These are phyloP conservation scores for Moesziomyces sp. DNA, from an alignment of 1,284 basidiomycete genomes.

Conservation along the genomic window DNA sequence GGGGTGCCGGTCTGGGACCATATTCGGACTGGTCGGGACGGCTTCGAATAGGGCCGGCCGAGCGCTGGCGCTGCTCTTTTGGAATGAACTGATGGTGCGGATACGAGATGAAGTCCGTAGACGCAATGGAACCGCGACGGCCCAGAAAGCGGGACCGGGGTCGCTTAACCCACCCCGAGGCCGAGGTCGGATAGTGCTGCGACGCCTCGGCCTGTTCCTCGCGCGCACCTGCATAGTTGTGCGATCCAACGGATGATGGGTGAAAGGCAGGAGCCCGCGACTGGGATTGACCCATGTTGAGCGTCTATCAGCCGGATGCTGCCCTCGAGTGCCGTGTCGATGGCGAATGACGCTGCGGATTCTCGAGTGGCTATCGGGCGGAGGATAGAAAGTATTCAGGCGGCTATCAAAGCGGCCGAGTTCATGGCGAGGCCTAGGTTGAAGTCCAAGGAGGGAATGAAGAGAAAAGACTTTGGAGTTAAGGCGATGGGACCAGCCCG, in stretches of 20 bases:
- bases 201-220: neutral
- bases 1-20: neutral
- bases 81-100: constrained; percentile 21
- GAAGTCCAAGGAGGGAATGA: no score
- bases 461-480: no score
- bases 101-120: constrained; percentile 3
- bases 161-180: constrained; percentile 24
- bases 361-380: no score
- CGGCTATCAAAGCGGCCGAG: no score
- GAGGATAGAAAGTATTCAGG: no score
- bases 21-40: constrained; percentile 19
- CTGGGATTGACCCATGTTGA: constrained; percentile 31
- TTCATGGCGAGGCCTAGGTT: no score
- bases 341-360: neutral
- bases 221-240: neutral
- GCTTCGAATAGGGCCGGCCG: constrained; percentile 19
- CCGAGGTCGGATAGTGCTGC: constrained; percentile 11
- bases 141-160: constrained; percentile 9
- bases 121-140: constrained; percentile 1
- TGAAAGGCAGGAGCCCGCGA: constrained; percentile 10
- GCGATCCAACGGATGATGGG: constrained; percentile 5
- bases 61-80: constrained; percentile 15
- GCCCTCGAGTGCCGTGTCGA: neutral
- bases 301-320: neutral
- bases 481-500: no score